Evolutionary conservation across 176 grass and related monocot genomes (phyloP), one percentile per base, ranked within the genome.

Genomic region (Carex parvula): DNA sequence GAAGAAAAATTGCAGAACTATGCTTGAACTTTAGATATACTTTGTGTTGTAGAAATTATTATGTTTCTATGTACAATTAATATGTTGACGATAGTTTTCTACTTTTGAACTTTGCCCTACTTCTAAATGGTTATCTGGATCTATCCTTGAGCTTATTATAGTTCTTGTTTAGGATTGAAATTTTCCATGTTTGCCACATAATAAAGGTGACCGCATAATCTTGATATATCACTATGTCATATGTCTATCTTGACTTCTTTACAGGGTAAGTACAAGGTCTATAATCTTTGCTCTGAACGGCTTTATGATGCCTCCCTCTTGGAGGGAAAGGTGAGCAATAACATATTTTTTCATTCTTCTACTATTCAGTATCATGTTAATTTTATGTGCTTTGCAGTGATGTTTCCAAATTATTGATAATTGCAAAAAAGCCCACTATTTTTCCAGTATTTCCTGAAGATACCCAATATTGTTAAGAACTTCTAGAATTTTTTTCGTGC

Each of bases 251-350:
- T 93, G 6, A 65, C 86, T 86, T 50, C 75, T 78, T 86, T 87
- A 73, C 84, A 99, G 96, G 93, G 96, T 1, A 99, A 95, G 83
- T 99, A 99, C 89, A 99, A 99, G 85, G 96, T 99, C 24, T 99
- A 99, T 81, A 99, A 99, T 79, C 96, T 99, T 64, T 99, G 96
- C 63, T 99, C 96, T 8, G 96, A 99, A 87, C 87, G 96, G 88
- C 80, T 99, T 22, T 99, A 99, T 82, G 96, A 99, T 74, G 91
- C 96, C 76, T 99, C 96, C 35, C 91, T 99, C 46, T 95, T 99
- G 86, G 96, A 99, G 85, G 96, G 96, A 90, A 99, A 99, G 93
- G 96, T 99, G 64, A 21, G 11, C 73, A 70, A 44, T 71, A 78
- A 33, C 22, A 33, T 12, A 78, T 88, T 79, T n/a, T 64, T 60